Base-by-base conservation (phyloP, 495 filamentous ascomycete species). In the Hypomontagnella submonticulosa region DNA sequence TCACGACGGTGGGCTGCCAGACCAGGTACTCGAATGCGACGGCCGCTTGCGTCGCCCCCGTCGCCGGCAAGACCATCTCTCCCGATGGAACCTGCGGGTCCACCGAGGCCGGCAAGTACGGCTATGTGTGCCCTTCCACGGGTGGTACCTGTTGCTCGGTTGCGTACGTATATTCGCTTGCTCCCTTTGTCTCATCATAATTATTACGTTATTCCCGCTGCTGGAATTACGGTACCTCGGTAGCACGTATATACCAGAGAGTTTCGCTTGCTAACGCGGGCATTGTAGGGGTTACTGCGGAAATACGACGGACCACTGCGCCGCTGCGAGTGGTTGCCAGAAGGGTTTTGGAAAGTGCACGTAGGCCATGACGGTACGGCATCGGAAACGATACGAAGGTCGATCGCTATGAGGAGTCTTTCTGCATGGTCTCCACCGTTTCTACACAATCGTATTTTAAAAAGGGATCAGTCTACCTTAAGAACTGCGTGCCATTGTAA, bases 31-130 rank as follows among this genome's bases (percentile, higher is more conserved):
- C 76, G 20, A 78, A 78, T 57, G 16, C 67, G 10, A 61, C 73
- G 11, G 38, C 12, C 33, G 57, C 71, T n/a, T 78, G 76, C 60
- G 42, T 60, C 30, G 57, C 69, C 30, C 76, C 76, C 32, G 61
- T 66, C 38, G 61, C 70, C 6, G 74, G 69, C 4, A 48, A 56
- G 9, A 67, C 70, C 11, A 42, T 75, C 16, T 68, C 73, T 0
- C 57, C 73, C 10, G 76, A 78, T 20, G 76, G 76, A 7, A 78
- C 76, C 1, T 78, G 76, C 33, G 74, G 76, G 4, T 52, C 56
- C 1, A 63, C 63, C 4, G 74, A 68, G 1, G 71, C 42, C 4
- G 76, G 74, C 13, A 65, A 74, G 56, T 52, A 63, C 12, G 76
- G 76, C 15, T 78, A 78, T 51, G 54, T 63, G 27, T 78, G 76